These are phyloP conservation scores for Melampsora medusae DNA, from an alignment of 1,284 basidiomycete genomes.

Conservation along the genomic window DNA sequence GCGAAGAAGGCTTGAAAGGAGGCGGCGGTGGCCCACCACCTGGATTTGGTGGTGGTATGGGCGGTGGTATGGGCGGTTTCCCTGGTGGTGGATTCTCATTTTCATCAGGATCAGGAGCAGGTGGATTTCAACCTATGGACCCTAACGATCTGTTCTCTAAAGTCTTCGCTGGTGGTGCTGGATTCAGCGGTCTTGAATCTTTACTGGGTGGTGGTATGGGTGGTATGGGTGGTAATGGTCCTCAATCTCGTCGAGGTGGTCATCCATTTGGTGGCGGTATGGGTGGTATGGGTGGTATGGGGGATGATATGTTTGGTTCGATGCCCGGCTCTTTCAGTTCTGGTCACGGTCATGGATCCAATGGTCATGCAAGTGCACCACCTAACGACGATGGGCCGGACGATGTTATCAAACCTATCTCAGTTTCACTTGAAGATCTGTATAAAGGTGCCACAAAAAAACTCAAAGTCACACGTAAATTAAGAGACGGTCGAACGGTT, in stretches of 20 bases:
- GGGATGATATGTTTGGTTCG: slow-evolving; percentile 59
- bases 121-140: slow-evolving; percentile 70
- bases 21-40: slow-evolving; percentile 16
- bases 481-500: slow-evolving; percentile 71
- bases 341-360: slow-evolving; percentile 45
- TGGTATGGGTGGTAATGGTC: slow-evolving; percentile 48
- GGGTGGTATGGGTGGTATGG: slow-evolving; percentile 59
- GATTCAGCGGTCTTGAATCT: not conserved
- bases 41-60: slow-evolving; percentile 6
- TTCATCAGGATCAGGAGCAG: slow-evolving; percentile 50
- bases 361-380: slow-evolving; percentile 48
- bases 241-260: slow-evolving; percentile 48
- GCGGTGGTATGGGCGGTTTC: slow-evolving; percentile 16
- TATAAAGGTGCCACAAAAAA: slow-evolving; percentile 83
- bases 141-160: slow-evolving; percentile 89
- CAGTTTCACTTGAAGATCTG: slow-evolving; percentile 84
- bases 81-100: slow-evolving; percentile 13
- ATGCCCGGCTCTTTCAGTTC: slow-evolving; percentile 47
- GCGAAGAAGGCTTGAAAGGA: slow-evolving; percentile 29
- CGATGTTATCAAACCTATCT: slow-evolving; percentile 76
- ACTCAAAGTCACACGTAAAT: slow-evolving; percentile 77
- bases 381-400: slow-evolving; percentile 58
- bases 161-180: slow-evolving; percentile 56
- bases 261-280: slow-evolving; percentile 55
- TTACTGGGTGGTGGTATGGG: slow-evolving; percentile 54